Percentiles rank a stretch among this genome's conserved stretches.
These are phyloP conservation scores for Datisca glomerata DNA, from an alignment of 306 rosid species.

Conservation along the genomic window DNA sequence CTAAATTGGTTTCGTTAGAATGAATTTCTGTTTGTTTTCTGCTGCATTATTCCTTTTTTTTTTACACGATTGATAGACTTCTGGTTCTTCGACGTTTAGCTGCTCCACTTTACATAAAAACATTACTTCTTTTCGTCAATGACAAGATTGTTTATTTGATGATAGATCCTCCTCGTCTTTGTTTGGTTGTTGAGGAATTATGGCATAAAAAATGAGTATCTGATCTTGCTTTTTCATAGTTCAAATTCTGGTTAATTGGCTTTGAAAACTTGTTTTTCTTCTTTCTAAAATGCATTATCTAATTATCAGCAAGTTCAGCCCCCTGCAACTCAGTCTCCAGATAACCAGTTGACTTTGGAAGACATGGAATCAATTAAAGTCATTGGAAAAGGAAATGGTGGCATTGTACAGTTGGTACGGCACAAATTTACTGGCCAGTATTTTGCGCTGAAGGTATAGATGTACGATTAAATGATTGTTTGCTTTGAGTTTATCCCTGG, in stretches of 20 bases:
- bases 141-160: no score
- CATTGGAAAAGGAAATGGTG: slow-evolving; percentile 91
- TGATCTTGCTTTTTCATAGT: slow-evolving; percentile 5
- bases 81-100: no score
- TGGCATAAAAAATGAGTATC: neutral
- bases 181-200: slow-evolving; percentile 1
- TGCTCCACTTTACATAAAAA: no score
- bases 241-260: no score
- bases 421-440: slow-evolving; percentile 95
- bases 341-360: slow-evolving; percentile 56
- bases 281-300: no score
- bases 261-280: no score
- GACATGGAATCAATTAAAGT: slow-evolving; percentile 72
- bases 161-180: no score
- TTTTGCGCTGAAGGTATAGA: slow-evolving; percentile 83
- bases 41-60: neutral
- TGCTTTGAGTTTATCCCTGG: no score
- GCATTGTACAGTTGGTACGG: slow-evolving; percentile 81
- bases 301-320: slow-evolving; percentile 82
- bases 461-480: slow-evolving; percentile 38
- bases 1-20: no score
- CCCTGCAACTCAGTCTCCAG: slow-evolving; percentile 69
- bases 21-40: no score
- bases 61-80: slow-evolving; percentile 1
- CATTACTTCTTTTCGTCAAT: no score